Evolutionary conservation across 164 flowering plant species (phyloP).

Genomic region (Berberis thunbergii): DNA sequence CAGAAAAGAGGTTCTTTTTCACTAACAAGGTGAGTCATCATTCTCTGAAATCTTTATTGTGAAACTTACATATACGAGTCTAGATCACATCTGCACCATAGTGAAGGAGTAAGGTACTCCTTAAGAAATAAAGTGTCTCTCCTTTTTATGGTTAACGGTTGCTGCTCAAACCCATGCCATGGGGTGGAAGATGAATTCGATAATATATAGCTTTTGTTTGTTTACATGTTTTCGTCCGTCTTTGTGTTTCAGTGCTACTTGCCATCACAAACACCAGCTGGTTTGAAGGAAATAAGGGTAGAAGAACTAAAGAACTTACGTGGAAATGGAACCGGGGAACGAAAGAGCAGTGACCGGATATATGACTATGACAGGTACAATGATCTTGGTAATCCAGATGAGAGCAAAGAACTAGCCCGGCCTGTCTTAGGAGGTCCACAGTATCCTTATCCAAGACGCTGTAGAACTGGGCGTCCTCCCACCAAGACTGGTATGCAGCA

Average conservation of each 20-base stretch:
- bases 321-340: conserved; percentile 65
- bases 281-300: conserved; percentile 43
- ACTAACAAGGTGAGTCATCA: conserved; percentile 34
- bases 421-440: conserved; percentile 78
- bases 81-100: too few relatives aligned
- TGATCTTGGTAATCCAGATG: conserved; percentile 72
- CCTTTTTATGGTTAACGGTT: too few relatives aligned
- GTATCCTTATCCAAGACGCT: conserved; percentile 77
- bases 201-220: too few relatives aligned
- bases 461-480: conserved; percentile 67
- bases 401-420: conserved; percentile 30
- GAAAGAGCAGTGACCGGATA: conserved; percentile 67
- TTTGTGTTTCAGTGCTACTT: conserved; percentile 51
- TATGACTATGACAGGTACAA: conserved; percentile 83
- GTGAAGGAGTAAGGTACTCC: too few relatives aligned
- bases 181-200: too few relatives aligned
- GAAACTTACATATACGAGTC: too few relatives aligned
- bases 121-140: too few relatives aligned
- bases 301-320: conserved; percentile 55
- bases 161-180: too few relatives aligned
- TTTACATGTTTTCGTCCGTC: conserved; percentile 22
- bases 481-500: conserved; percentile 7
- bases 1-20: background rate
- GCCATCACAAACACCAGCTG: conserved; percentile 57
- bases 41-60: too few relatives aligned